Percentiles rank a stretch among this genome's conserved stretches.
These are phyloP conservation scores for Neoboletus magnificus DNA, from an alignment of 768 basidiomycete species.

Conservation along the genomic window DNA sequence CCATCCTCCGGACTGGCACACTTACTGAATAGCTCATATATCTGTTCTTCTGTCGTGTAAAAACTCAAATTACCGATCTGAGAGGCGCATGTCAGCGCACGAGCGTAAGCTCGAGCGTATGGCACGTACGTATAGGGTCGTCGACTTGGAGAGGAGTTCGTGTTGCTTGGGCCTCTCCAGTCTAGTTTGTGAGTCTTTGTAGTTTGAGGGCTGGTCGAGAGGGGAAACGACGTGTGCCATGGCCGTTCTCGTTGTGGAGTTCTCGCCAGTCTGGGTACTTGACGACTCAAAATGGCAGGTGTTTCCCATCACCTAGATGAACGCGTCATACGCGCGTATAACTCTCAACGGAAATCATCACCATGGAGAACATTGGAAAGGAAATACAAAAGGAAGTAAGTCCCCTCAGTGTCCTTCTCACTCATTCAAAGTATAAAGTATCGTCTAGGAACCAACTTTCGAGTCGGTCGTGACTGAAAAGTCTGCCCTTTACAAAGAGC, in stretches of 20 bases:
- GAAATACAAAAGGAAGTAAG: conserved; percentile 76
- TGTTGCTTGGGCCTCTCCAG: conserved; percentile 77
- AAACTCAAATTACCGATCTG: conserved; percentile 92
- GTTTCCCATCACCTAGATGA: conserved; percentile 27
- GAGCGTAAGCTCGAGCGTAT: conserved; percentile 10
- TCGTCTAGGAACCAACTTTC: conserved; percentile 79
- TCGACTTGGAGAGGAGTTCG: conserved; percentile 77
- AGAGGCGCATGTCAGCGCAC: conserved; percentile 8
- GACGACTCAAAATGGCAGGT: conserved; percentile 22
- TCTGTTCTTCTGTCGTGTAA: conserved; percentile 95
- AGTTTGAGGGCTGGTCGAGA: conserved; percentile 93
- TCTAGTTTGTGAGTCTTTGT: conserved; percentile 88
- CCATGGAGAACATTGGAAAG: conserved; percentile 90
- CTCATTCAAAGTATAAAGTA: not conserved
- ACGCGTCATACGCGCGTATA: conserved; percentile 27
- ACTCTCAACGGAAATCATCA: conserved; percentile 14
- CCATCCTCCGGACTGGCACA: conserved; percentile 83
- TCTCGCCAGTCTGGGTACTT: not conserved
- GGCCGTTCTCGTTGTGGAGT: conserved; percentile 18
- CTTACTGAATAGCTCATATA: conserved; percentile 90
- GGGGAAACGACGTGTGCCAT: conserved; percentile 86
- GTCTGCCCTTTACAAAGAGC: conserved; percentile 78
- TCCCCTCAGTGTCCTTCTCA: conserved; percentile 7
- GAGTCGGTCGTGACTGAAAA: conserved; percentile 87
- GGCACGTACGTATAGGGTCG: conserved; percentile 82